Conservation (phyloP, 192 early-diverging fungal genomes). For the Gryganskiella cystojenkinii region DNA sequence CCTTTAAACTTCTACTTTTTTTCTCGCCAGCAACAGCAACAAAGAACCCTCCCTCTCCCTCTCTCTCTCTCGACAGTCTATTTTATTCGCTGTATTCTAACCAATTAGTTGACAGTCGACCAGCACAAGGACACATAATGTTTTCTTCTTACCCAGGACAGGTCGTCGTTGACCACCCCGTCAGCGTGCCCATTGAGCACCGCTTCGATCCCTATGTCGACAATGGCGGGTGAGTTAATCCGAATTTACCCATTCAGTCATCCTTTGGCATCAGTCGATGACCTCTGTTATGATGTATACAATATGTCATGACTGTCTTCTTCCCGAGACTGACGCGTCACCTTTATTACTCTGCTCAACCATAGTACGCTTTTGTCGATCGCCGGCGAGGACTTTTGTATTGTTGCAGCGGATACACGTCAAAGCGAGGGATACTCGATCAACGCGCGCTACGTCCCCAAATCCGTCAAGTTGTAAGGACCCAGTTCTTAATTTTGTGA, state of each 20-base stretch:
- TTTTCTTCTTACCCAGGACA: constrained; percentile 51
- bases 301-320: too few relatives aligned
- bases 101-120: too few relatives aligned
- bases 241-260: too few relatives aligned
- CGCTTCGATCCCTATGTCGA: constrained; percentile 92
- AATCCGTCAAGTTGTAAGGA: constrained; percentile 82
- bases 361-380: constrained; percentile 77
- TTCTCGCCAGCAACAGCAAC: not conserved
- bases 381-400: constrained; percentile 94
- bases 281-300: too few relatives aligned
- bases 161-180: constrained; percentile 50
- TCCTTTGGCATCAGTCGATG: too few relatives aligned
- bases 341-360: not conserved
- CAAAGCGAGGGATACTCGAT: constrained; percentile 95
- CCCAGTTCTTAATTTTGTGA: not conserved
- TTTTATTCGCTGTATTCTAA: too few relatives aligned
- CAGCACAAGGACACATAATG: not conserved
- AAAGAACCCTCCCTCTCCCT: not conserved
- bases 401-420: constrained; percentile 96
- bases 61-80: not conserved
- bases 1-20: not conserved
- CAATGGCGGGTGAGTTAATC: constrained; percentile 72
- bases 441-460: constrained; percentile 93
- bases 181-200: constrained; percentile 58
- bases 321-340: constrained; percentile 8